Evolutionary conservation across 1,284 basidiomycete genomes (phyloP).

Genomic region (Sparassis latifolia): DNA sequence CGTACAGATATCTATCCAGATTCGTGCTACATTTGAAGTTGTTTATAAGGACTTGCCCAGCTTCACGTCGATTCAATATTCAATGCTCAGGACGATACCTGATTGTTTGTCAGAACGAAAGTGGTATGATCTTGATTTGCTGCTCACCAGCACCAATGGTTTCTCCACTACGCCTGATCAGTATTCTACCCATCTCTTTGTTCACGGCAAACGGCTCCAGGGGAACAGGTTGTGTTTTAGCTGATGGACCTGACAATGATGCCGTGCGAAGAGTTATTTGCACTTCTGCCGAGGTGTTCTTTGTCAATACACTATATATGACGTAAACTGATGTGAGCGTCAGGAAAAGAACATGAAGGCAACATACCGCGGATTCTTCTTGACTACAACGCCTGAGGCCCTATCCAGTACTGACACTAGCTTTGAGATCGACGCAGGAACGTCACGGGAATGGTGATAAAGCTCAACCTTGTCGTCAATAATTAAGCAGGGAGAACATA

Average conservation of each 20-base stretch:
- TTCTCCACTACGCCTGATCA: slow-evolving; percentile 86
- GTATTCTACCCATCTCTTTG: slow-evolving; percentile 94
- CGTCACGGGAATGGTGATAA: slow-evolving; percentile 91
- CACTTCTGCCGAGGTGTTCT: slow-evolving; percentile 79
- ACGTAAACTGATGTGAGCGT: neutral
- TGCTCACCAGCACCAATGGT: slow-evolving; percentile 85
- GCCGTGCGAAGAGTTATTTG: slow-evolving; percentile 69
- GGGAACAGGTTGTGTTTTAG: slow-evolving; percentile 60
- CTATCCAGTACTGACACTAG: slow-evolving; percentile 77
- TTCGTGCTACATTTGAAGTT: neutral
- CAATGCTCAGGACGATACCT: neutral
- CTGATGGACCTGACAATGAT: slow-evolving; percentile 40
- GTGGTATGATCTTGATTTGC: too few species aligned
- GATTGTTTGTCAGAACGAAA: neutral
- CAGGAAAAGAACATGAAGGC: too few species aligned
- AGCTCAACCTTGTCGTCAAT: slow-evolving; percentile 64
- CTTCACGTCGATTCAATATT: neutral
- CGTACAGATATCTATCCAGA: neutral
- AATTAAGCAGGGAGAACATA: neutral
- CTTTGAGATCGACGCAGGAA: slow-evolving; percentile 83
- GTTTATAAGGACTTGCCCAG: neutral
- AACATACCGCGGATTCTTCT: slow-evolving; percentile 73
- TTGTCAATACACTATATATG: slow-evolving; percentile 68
- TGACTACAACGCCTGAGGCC: slow-evolving; percentile 68
- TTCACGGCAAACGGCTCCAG: slow-evolving; percentile 85